Percentiles rank a stretch among this genome's conserved stretches.
phyloP scores from a whole-genome alignment of 768 basidiomycete genomes.

The Rhodotorula toruloides region DNA sequence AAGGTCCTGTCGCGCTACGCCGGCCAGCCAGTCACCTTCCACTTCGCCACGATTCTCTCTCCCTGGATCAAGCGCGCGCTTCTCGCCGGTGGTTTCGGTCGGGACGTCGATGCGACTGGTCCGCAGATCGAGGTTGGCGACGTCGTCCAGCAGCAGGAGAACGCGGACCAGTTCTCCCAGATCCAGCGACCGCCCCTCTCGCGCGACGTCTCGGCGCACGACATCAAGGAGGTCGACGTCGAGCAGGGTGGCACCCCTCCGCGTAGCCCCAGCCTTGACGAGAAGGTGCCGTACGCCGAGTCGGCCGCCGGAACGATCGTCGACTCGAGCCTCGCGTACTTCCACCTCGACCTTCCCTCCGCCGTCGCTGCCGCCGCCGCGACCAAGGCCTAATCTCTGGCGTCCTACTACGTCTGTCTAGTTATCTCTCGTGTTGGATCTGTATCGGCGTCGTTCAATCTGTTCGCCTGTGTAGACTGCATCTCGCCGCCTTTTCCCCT shows the following conservation, averaged over 20 bases:
- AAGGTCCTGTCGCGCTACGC: constrained; percentile 81
- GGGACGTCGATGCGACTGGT: constrained; percentile 51
- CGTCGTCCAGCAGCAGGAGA: constrained; percentile 55
- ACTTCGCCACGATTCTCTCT: constrained; percentile 84
- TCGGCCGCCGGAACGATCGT: constrained; percentile 5
- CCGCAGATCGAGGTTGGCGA: constrained; percentile 69
- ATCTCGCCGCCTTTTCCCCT: too few relatives aligned
- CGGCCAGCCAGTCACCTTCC: constrained; percentile 59
- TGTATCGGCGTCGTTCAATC: too few relatives aligned
- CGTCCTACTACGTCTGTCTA: neutral
- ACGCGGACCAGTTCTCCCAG: constrained; percentile 15
- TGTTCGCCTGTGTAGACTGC: too few relatives aligned
- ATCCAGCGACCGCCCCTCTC: constrained; percentile 5
- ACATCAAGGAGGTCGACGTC: constrained; percentile 20
- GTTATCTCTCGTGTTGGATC: too few relatives aligned
- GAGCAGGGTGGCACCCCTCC: neutral
- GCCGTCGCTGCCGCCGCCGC: constrained; percentile 62
- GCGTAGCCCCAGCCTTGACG: neutral
- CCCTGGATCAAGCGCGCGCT: constrained; percentile 90
- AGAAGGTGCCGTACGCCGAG: constrained; percentile 2
- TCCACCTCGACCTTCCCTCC: constrained; percentile 77
- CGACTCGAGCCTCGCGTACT: constrained; percentile 48
- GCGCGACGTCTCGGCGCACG: neutral
- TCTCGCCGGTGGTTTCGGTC: constrained; percentile 83
- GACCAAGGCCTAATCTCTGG: neutral